A percentile compares a stretch with the other conserved stretches of the same genome.
These are phyloP conservation scores for Ceratocystis diversiconidia DNA, from an alignment of 2,329 filamentous ascomycete genomes.

Conservation along the genomic window DNA sequence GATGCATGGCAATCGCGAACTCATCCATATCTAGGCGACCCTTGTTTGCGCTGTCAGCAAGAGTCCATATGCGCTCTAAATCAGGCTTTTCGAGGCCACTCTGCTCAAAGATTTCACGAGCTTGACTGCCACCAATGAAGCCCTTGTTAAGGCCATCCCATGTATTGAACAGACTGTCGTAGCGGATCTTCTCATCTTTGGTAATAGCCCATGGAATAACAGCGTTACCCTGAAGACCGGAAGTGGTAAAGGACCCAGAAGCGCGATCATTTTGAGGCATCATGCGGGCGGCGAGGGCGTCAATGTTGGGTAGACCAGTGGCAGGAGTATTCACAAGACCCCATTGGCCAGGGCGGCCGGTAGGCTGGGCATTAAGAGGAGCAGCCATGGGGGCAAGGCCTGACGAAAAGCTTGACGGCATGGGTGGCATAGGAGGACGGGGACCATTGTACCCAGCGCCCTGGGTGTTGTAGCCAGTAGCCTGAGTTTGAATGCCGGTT, in stretches of 20 bases:
- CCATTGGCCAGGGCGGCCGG: conserved; percentile 87
- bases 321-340: conserved; percentile 92
- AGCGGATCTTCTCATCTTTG: conserved; percentile 95
- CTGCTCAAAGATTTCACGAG: conserved; percentile 94
- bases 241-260: conserved; percentile 64
- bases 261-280: conserved; percentile 95
- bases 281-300: conserved; percentile 81
- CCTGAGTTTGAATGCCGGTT: conserved; percentile 37
- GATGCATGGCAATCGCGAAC: conserved; percentile 96
- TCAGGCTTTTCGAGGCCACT: conserved; percentile 85
- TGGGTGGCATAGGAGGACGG: conserved; percentile 76
- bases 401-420: conserved; percentile 50
- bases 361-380: conserved; percentile 81
- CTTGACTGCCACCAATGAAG: conserved; percentile 79
- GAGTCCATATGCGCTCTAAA: conserved; percentile 83
- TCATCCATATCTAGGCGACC: conserved; percentile 90
- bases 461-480: conserved; percentile 59
- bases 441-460: conserved; percentile 69
- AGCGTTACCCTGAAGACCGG: conserved; percentile 80
- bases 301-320: conserved; percentile 81
- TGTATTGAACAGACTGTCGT: conserved; percentile 84
- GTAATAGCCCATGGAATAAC: conserved; percentile 97
- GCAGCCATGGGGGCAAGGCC: conserved; percentile 43
- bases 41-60: conserved; percentile 87
- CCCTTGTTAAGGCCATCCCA: conserved; percentile 95